Percentiles rank a stretch among this genome's conserved stretches.
These are phyloP conservation scores for Exophiala phaeomuriformis DNA, from an alignment of 2,329 filamentous ascomycete species.

Conservation along the genomic window DNA sequence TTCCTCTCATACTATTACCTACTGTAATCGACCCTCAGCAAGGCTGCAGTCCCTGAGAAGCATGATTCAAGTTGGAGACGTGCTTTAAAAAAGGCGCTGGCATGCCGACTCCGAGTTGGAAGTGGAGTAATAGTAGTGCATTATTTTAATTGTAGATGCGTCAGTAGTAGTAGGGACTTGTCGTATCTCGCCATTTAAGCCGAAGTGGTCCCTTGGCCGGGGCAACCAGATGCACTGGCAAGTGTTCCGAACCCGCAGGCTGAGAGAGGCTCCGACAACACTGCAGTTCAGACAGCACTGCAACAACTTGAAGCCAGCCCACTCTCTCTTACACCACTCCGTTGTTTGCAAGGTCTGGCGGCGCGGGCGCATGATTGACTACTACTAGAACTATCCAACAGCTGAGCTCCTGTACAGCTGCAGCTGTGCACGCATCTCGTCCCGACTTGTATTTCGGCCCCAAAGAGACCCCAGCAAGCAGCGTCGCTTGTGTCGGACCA, in stretches of 20 bases:
- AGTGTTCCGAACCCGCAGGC: not conserved
- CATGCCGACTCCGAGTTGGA: not conserved
- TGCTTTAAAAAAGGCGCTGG: not conserved
- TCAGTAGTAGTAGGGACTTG: too few species aligned
- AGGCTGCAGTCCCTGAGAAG: not conserved
- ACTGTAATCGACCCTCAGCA: too few species aligned
- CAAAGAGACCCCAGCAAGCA: not conserved
- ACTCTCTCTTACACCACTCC: too few species aligned
- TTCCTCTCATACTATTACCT: too few species aligned
- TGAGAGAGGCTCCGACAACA: not conserved
- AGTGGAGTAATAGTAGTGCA: too few species aligned
- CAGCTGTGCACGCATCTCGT: not conserved
- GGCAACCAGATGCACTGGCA: not conserved
- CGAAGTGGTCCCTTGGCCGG: not conserved
- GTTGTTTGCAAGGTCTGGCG: too few species aligned
- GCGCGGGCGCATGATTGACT: not conserved
- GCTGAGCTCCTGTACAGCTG: not conserved
- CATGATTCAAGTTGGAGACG: not conserved
- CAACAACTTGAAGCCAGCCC: too few species aligned
- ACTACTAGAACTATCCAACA: not conserved
- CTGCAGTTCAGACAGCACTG: too few species aligned
- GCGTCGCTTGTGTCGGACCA: too few species aligned
- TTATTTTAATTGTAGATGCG: too few species aligned
- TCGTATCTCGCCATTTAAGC: too few species aligned
- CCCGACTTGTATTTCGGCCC: not conserved